Conservation (phyloP, 1,139 yeast genomes). For the Geotrichum klebahnii region DNA sequence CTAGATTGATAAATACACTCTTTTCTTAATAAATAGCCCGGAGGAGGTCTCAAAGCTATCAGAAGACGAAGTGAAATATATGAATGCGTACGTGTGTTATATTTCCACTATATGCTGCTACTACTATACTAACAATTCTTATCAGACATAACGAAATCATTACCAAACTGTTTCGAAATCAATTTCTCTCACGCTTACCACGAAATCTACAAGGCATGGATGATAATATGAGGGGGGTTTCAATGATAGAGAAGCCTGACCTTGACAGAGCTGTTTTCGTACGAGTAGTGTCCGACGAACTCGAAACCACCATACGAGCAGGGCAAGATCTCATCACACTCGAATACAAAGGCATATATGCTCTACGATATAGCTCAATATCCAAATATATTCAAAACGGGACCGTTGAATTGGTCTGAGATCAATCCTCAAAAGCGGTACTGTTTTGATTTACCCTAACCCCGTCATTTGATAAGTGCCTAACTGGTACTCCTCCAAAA, state of each 20-base stretch:
- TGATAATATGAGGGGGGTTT: slow-evolving; percentile 68
- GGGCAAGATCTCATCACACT: slow-evolving; percentile 59
- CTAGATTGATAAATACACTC: slow-evolving; percentile 60
- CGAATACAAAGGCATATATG: slow-evolving; percentile 65
- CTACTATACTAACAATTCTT: background rate
- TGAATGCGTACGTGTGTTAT: slow-evolving; percentile 40
- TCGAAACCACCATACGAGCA: slow-evolving; percentile 36
- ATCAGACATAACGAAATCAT: slow-evolving; percentile 58
- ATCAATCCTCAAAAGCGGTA: too few species aligned
- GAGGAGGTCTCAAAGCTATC: slow-evolving; percentile 45
- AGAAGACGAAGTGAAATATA: slow-evolving; percentile 57
- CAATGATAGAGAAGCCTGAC: slow-evolving; percentile 79
- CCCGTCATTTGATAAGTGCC: too few species aligned
- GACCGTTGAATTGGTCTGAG: slow-evolving; percentile 10
- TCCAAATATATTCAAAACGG: slow-evolving; percentile 14
- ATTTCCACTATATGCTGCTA: slow-evolving; percentile 26
- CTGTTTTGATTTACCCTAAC: slow-evolving; percentile 1
- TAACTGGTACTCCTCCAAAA: background rate
- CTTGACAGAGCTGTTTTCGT: slow-evolving; percentile 71
- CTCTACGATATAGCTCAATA: slow-evolving; percentile 58
- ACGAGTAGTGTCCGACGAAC: slow-evolving; percentile 48
- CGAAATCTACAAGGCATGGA: slow-evolving; percentile 64
- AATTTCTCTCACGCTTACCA: slow-evolving; percentile 68
- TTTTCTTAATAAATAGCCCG: slow-evolving; percentile 46
- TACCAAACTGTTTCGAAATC: slow-evolving; percentile 59